Conservation (phyloP, 106 monocot genomes). For the Triglochin maritima region DNA sequence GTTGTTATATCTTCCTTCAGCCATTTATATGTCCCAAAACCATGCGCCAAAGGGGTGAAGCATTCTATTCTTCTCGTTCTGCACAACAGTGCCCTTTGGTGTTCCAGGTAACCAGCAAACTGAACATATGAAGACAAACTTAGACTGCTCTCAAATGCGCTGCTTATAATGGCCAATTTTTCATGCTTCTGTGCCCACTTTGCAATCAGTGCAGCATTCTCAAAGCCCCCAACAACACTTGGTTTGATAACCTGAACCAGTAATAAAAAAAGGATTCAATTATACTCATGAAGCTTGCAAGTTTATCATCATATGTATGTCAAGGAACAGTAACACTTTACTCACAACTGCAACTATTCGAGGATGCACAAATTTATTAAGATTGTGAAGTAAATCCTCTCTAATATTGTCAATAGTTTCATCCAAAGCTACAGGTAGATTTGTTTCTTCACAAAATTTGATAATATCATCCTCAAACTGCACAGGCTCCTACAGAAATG, state of each 20-base stretch:
- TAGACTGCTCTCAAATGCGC: constrained; percentile 86
- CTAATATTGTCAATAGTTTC: constrained; percentile 64
- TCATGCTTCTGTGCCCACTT: constrained; percentile 72
- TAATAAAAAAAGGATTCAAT: constrained; percentile 4
- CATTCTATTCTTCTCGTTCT: constrained; percentile 23
- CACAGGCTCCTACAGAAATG: constrained; percentile 72
- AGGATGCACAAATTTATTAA: constrained; percentile 55
- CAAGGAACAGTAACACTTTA: constrained; percentile 3
- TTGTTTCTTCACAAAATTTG: constrained; percentile 76
- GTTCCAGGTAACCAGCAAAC: constrained; percentile 54
- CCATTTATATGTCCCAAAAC: constrained; percentile 92
- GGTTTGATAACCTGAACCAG: constrained; percentile 77
- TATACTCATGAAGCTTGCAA: neutral
- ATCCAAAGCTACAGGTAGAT: constrained; percentile 75
- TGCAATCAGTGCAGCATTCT: constrained; percentile 63
- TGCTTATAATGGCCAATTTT: constrained; percentile 75
- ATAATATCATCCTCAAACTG: constrained; percentile 62
- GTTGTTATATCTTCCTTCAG: constrained; percentile 64
- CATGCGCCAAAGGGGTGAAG: constrained; percentile 39
- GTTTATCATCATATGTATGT: no score
- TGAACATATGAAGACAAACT: constrained; percentile 59
- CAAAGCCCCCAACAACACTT: constrained; percentile 80
- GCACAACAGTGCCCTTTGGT: constrained; percentile 27
- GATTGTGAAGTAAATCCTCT: constrained; percentile 33
- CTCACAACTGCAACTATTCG: constrained; percentile 87